Evolutionary conservation across 169 alveolate genomes (phyloP).

Genomic region (Babesia bovis): DNA sequence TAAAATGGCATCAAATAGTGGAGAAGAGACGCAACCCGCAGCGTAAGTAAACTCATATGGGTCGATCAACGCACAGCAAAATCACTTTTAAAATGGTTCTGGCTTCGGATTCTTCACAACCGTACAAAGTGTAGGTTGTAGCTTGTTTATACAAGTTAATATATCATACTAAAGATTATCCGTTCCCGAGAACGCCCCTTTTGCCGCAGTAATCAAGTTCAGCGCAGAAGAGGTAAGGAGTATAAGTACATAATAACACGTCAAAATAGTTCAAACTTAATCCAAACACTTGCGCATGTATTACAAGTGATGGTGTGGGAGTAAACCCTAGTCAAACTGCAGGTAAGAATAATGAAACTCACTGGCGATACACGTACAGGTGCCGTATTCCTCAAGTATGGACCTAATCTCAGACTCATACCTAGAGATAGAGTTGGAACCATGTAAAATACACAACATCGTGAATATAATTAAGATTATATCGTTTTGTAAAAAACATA

Average conservation of each 20-base stretch:
- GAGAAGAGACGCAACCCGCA: constrained; percentile 41
- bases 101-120: constrained; percentile 70
- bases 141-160: not conserved
- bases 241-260: no score
- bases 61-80: constrained; percentile 25
- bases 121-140: constrained; percentile 61
- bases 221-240: constrained; percentile 81
- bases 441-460: not conserved
- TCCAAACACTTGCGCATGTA: constrained; percentile 87
- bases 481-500: not conserved
- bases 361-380: not conserved
- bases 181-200: constrained; percentile 90
- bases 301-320: constrained; percentile 88
- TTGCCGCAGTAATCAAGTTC: constrained; percentile 86
- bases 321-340: constrained; percentile 87
- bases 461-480: not conserved
- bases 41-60: constrained; percentile 28
- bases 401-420: constrained; percentile 85
- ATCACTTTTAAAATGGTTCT: constrained; percentile 67
- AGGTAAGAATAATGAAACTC: constrained; percentile 56
- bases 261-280: constrained; percentile 80
- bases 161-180: constrained; percentile 36
- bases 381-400: constrained; percentile 86
- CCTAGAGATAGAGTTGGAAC: constrained; percentile 91
- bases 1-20: constrained; percentile 4